Conservation (phyloP, 75 land plant species). For the Pseudotsuga menziesii region DNA sequence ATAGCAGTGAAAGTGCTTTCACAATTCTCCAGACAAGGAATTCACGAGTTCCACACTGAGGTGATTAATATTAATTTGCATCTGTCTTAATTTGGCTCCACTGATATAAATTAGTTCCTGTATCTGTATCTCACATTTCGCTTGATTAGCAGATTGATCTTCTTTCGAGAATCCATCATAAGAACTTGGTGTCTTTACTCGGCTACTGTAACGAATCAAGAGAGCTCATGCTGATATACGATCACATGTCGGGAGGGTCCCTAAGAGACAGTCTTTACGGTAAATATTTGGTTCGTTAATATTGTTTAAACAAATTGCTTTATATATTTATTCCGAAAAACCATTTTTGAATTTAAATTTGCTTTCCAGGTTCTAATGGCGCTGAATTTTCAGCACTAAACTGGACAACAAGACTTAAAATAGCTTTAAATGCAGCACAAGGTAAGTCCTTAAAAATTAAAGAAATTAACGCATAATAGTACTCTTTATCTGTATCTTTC, state of each 20-base stretch:
- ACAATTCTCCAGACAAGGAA: not conserved
- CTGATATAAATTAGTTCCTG: not conserved
- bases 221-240: not conserved
- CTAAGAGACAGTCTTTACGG: not conserved
- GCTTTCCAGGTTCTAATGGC: not conserved
- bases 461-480: too few species aligned
- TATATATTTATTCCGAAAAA: too few species aligned
- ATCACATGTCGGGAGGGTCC: not conserved
- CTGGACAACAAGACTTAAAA: not conserved
- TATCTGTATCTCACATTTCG: not conserved
- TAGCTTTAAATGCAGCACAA: not conserved
- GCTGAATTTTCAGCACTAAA: not conserved
- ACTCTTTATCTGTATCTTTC: not conserved
- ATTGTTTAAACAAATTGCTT: too few species aligned
- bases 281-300: not conserved
- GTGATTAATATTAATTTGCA: not conserved
- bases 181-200: constrained; percentile 20
- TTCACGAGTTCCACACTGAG: not conserved
- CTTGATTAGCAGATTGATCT: constrained; percentile 16
- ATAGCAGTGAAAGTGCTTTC: constrained; percentile 2
- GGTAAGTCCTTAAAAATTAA: not conserved
- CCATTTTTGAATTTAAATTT: not conserved
- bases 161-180: constrained; percentile 28
- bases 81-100: not conserved
- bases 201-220: constrained; percentile 24